phyloP scores from a whole-genome alignment of 140 eudicot species.

The Stevia rebaudiana region DNA sequence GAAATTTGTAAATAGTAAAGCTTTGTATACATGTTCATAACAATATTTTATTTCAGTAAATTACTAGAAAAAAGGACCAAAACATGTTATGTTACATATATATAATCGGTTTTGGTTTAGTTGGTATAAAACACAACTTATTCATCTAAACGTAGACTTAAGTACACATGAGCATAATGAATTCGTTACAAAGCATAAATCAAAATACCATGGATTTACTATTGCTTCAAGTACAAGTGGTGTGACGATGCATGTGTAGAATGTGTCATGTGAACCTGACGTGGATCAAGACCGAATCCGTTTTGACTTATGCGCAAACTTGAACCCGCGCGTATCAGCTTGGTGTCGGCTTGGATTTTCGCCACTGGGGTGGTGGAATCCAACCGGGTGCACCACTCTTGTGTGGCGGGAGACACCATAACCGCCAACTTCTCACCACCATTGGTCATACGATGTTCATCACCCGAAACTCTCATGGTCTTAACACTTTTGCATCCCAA shows the following conservation, averaged over 20 bases:
- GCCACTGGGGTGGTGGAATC: conserved; percentile 42
- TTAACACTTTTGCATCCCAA: conserved; percentile 63
- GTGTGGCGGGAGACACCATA: conserved; percentile 13
- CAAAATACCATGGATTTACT: not conserved
- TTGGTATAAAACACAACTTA: not conserved
- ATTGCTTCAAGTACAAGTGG: not conserved
- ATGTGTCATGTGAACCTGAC: not conserved
- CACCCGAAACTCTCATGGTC: conserved; percentile 61
- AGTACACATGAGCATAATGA: too few relatives aligned
- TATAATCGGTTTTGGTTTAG: too few relatives aligned
- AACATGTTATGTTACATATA: too few relatives aligned
- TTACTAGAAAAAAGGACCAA: too few relatives aligned
- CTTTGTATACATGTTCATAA: too few relatives aligned
- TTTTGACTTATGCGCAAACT: conserved; percentile 19
- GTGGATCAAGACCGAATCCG: not conserved
- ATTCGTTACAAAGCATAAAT: not conserved
- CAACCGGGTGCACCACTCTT: conserved; percentile 25
- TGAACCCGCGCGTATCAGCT: conserved; percentile 27
- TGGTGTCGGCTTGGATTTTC: conserved; percentile 50
- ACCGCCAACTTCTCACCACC: conserved; percentile 6
- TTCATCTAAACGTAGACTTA: not conserved
- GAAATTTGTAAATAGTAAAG: too few relatives aligned
- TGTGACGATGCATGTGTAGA: not conserved
- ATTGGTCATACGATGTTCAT: conserved; percentile 19
- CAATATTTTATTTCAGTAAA: too few relatives aligned